phyloP scores from a whole-genome alignment of 176 grass and related monocot genomes.

The Poa pratensis region DNA sequence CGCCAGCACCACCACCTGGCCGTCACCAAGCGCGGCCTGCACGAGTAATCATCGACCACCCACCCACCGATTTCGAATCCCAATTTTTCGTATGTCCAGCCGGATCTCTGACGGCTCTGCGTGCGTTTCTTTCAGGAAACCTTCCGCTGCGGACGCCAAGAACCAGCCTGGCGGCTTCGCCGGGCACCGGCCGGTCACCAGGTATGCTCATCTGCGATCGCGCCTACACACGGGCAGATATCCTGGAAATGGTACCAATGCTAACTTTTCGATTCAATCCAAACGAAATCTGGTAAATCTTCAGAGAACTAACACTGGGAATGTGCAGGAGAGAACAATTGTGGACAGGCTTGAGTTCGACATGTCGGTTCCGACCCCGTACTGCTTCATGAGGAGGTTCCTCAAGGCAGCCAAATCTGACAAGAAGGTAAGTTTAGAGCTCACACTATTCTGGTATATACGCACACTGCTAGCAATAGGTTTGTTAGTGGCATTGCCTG shows the following conservation, averaged over 20 bases:
- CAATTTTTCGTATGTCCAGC: not conserved
- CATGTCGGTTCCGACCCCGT: conserved; percentile 89
- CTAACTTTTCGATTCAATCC: conserved; percentile 7
- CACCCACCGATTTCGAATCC: not conserved
- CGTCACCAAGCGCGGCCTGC: conserved; percentile 55
- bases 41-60: conserved; percentile 37
- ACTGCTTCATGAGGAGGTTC: conserved; percentile 87
- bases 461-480: conserved; percentile 4
- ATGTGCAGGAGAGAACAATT: conserved; percentile 73
- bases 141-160: conserved; percentile 27
- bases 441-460: not conserved
- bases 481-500: not conserved
- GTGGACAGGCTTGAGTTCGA: conserved; percentile 74
- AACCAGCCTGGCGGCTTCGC: conserved; percentile 21
- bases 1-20: conserved; percentile 41
- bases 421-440: conserved; percentile 61
- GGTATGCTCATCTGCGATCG: conserved; percentile 83
- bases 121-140: conserved; percentile 49
- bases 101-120: not conserved
- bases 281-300: not conserved
- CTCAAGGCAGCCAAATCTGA: conserved; percentile 80
- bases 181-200: conserved; percentile 60
- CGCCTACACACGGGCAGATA: conserved; percentile 71
- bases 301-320: conserved; percentile 38
- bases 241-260: conserved; percentile 77